Evolutionary conservation across 768 basidiomycete species (phyloP).

Genomic region (Phallus indusiatus): DNA sequence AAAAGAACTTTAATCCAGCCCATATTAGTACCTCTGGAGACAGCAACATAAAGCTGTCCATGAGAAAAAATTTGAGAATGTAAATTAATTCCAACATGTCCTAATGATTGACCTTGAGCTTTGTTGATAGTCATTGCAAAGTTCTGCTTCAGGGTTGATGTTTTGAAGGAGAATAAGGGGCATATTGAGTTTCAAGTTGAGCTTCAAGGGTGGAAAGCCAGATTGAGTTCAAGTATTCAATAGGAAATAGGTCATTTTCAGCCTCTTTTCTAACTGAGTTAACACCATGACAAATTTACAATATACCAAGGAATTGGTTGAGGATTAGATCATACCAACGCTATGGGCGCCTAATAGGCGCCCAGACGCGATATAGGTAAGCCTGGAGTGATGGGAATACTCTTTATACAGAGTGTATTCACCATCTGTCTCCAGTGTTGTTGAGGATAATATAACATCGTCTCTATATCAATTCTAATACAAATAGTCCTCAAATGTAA

Average conservation of each 20-base stretch:
- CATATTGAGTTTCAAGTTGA: neutral
- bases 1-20: slow-evolving; percentile 22
- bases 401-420: too few relatives aligned
- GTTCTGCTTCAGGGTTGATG: neutral
- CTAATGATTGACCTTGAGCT: slow-evolving; percentile 37
- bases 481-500: too few relatives aligned
- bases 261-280: neutral
- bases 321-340: slow-evolving; percentile 16
- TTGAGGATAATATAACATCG: too few relatives aligned
- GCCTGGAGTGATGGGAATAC: too few relatives aligned
- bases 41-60: slow-evolving; percentile 37
- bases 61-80: slow-evolving; percentile 28
- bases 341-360: too few relatives aligned
- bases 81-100: slow-evolving; percentile 32
- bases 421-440: too few relatives aligned
- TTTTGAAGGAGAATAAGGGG: neutral
- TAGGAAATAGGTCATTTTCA: neutral
- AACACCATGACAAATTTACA: neutral
- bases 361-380: too few relatives aligned
- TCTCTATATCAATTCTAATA: too few relatives aligned
- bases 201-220: neutral
- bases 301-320: slow-evolving; percentile 1
- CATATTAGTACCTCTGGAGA: slow-evolving; percentile 28
- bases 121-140: slow-evolving; percentile 36
- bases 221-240: neutral